Conservation (phyloP, 2,329 filamentous ascomycete species). For the Claviceps paspali region DNA sequence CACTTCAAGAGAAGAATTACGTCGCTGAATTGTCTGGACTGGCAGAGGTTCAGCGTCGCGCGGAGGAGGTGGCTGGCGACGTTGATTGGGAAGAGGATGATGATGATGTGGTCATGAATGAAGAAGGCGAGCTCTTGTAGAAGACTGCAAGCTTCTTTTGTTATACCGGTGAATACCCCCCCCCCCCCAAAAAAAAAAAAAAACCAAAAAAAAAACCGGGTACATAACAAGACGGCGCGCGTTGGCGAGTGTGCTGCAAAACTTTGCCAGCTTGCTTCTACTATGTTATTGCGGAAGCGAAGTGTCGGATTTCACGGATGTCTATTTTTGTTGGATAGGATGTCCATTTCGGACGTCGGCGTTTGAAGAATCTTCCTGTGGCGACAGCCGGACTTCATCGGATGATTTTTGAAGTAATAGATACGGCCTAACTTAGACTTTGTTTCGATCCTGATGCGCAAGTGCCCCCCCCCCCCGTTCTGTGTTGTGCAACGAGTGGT, state of each 20-base stretch:
- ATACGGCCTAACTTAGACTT: not conserved
- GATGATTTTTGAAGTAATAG: not conserved
- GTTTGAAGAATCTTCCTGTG: not conserved
- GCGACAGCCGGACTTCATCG: too few relatives aligned
- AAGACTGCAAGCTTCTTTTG: too few relatives aligned
- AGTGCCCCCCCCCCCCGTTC: too few relatives aligned
- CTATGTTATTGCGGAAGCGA: too few relatives aligned
- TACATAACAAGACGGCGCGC: not conserved
- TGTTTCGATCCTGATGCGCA: too few relatives aligned
- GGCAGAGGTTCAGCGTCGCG: slow-evolving; percentile 51
- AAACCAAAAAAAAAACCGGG: not conserved
- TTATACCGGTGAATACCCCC: too few relatives aligned
- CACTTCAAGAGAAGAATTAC: slow-evolving; percentile 60
- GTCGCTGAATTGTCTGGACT: slow-evolving; percentile 63
- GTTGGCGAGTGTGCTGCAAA: not conserved
- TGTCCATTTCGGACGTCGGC: not conserved
- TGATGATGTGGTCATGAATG: slow-evolving; percentile 30
- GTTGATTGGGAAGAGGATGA: slow-evolving; percentile 50
- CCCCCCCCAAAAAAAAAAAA: not conserved
- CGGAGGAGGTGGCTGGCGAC: slow-evolving; percentile 34
- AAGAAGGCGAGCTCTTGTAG: slow-evolving; percentile 37
- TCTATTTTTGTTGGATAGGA: not conserved
- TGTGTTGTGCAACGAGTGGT: too few relatives aligned
- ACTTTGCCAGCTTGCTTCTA: too few relatives aligned
- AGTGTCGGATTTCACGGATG: not conserved